These are phyloP conservation scores for Clarireedia monteithiana DNA, from an alignment of 2,329 filamentous ascomycete genomes.

Conservation along the genomic window DNA sequence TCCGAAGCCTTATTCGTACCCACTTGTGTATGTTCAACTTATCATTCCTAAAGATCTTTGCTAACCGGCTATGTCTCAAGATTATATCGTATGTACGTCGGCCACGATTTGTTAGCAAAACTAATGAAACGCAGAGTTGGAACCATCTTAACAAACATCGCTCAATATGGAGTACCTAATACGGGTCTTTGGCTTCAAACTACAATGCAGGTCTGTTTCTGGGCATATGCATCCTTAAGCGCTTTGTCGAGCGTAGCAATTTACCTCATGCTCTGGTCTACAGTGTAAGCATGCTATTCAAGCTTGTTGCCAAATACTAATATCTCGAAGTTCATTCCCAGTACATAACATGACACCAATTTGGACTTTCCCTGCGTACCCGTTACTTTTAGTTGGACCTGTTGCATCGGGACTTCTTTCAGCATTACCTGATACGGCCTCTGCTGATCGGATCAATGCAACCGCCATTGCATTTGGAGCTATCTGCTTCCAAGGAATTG, in stretches of 20 bases:
- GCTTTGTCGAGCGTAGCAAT: conserved; percentile 60
- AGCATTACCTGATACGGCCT: conserved; percentile 16
- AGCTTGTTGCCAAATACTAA: no score
- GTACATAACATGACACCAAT: conserved; percentile 81
- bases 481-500: conserved; percentile 45
- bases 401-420: conserved; percentile 52
- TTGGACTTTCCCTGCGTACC: conserved; percentile 84
- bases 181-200: conserved; percentile 53
- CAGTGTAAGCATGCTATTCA: conserved; percentile 34
- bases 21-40: conserved; percentile 44
- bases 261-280: conserved; percentile 66
- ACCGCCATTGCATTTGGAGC: conserved; percentile 42
- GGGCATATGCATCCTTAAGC: conserved; percentile 65
- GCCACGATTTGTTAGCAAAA: neutral
- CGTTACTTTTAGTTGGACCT: conserved; percentile 67
- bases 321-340: conserved; percentile 40
- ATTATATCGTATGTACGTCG: conserved; percentile 35
- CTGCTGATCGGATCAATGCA: conserved; percentile 35
- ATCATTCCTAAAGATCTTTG: neutral
- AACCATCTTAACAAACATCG: conserved; percentile 70
- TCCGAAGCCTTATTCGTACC: conserved; percentile 74
- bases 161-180: conserved; percentile 63
- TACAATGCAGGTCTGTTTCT: conserved; percentile 61
- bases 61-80: conserved; percentile 26
- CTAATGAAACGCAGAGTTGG: conserved; percentile 51